phyloP scores from a whole-genome alignment of 2,329 filamentous ascomycete species.

The Penicillium sp. region DNA sequence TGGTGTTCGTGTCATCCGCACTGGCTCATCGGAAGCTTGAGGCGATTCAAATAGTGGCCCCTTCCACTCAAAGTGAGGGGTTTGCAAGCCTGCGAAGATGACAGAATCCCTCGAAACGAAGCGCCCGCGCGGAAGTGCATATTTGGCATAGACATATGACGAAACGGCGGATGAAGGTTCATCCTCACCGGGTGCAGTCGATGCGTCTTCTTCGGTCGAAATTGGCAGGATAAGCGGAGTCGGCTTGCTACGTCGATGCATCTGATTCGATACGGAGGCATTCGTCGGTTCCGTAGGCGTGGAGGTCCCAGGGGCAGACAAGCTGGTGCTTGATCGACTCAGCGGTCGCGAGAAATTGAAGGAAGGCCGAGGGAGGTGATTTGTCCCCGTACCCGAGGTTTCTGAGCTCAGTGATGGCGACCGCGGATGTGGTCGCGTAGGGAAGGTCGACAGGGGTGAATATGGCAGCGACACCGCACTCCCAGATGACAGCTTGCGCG shows the following conservation, averaged over 20 bases:
- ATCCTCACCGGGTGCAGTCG: slow-evolving; percentile 18
- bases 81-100: slow-evolving; percentile 54
- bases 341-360: slow-evolving; percentile 94
- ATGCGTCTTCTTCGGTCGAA: slow-evolving; percentile 20
- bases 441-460: slow-evolving; percentile 60
- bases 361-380: slow-evolving; percentile 63
- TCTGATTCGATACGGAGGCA: slow-evolving; percentile 17
- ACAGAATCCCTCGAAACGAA: slow-evolving; percentile 65
- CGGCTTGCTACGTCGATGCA: slow-evolving; percentile 29
- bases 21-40: slow-evolving; percentile 24
- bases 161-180: slow-evolving; percentile 51
- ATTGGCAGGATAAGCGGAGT: slow-evolving; percentile 35
- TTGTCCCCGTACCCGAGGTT: slow-evolving; percentile 57
- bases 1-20: slow-evolving; percentile 29
- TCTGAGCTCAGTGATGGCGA: slow-evolving; percentile 86
- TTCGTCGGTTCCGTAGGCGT: slow-evolving; percentile 37
- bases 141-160: slow-evolving; percentile 85
- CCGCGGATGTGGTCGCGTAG: slow-evolving; percentile 60
- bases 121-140: slow-evolving; percentile 77
- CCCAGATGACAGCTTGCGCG: slow-evolving; percentile 74
- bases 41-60: slow-evolving; percentile 49
- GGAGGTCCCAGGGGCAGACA: slow-evolving; percentile 34
- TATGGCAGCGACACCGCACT: slow-evolving; percentile 59
- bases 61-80: slow-evolving; percentile 62
- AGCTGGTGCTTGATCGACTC: slow-evolving; percentile 53